Evolutionary conservation across 148 eudicot genomes (phyloP), one percentile per base, ranked within the genome.

Genomic region (Cornus controversa): DNA sequence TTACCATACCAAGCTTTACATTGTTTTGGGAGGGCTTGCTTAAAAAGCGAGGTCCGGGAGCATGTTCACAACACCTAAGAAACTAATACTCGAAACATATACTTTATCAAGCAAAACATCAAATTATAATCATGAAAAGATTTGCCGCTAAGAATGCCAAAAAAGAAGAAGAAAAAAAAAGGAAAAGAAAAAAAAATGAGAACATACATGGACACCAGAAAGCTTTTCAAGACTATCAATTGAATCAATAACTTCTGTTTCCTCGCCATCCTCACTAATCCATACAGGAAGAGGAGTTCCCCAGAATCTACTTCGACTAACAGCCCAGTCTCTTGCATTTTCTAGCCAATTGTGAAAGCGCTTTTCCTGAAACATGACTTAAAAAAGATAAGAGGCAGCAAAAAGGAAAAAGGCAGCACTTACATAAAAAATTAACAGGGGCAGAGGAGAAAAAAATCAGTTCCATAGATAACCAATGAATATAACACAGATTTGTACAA

Each of bases 321-420:
- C 91, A 50, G 98, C 97, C 99, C 99, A 96, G 73, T 96, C 99
- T 82, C 99, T 91, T 29, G 98, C 99, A 89, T 96, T 96, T 89
- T 96, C 98, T 24, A 96, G 89, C 99, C 99, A 96, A 76, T 96
- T 96, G 77, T 96, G 99, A 82, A 96, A 96, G 11, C 98, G 95
- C 74, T 96, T 96, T 82, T 93, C 98, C 97, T 93, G 78, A 23
- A 85, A 68, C 22, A 63, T 23, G 45, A 14, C 67, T 73, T 75
- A 36, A 31, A 20, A 36, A 66, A 18, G 24, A 58, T 58, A 58
- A 58, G 23, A 58, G 64, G 64, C 64, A 18, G 31, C 31, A 29
- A n/a, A n/a, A n/a, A n/a, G n/a, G n/a, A n/a, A n/a, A n/a, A n/a
- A n/a, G n/a, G n/a, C n/a, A n/a, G 23, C 22, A 47, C 53, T 11